A percentile compares a stretch with the other conserved stretches of the same genome.
Conservation (phyloP, 805 yeast species). For the Saccharomyces kudriavzevii region DNA sequence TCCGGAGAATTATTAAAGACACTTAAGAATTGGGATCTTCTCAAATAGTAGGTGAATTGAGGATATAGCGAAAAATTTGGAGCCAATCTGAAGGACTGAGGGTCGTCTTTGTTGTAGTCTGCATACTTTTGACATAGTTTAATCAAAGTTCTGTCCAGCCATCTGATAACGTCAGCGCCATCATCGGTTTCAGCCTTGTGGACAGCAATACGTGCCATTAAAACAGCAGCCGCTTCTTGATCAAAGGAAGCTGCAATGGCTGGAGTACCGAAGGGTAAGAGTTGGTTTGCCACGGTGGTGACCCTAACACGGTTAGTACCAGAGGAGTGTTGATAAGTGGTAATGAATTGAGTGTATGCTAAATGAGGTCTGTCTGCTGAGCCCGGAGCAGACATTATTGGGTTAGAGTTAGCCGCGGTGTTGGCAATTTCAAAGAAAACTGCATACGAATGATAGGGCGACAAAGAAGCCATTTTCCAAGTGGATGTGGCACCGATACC, state of each 20-base stretch:
- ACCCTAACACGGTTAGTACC: constrained; percentile 86
- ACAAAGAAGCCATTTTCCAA: constrained; percentile 76
- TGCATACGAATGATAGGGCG: constrained; percentile 85
- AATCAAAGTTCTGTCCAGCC: constrained; percentile 90
- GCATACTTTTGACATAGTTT: constrained; percentile 89
- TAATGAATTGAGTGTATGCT: constrained; percentile 71
- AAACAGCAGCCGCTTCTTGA: constrained; percentile 95
- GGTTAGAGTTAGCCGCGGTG: constrained; percentile 19
- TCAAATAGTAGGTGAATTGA: constrained; percentile 88
- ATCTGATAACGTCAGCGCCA: constrained; percentile 85
- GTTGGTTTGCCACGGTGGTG: constrained; percentile 62
- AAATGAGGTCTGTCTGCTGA: constrained; percentile 23
- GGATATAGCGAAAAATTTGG: constrained; percentile 85
- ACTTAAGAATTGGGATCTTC: constrained; percentile 92
- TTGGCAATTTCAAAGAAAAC: constrained; percentile 75
- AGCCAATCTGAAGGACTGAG: constrained; percentile 70
- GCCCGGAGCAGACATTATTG: constrained; percentile 11
- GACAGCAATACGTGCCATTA: constrained; percentile 86
- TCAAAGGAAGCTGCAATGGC: constrained; percentile 66
- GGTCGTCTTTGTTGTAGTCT: constrained; percentile 82
- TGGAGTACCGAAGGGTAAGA: constrained; percentile 49
- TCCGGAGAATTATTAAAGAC: constrained; percentile 98
- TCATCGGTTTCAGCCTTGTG: constrained; percentile 76
- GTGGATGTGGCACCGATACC: constrained; percentile 90
- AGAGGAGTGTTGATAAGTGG: constrained; percentile 90